Evolutionary conservation across 768 basidiomycete genomes (phyloP).

Genomic region (Cyclocybe cylindracea): DNA sequence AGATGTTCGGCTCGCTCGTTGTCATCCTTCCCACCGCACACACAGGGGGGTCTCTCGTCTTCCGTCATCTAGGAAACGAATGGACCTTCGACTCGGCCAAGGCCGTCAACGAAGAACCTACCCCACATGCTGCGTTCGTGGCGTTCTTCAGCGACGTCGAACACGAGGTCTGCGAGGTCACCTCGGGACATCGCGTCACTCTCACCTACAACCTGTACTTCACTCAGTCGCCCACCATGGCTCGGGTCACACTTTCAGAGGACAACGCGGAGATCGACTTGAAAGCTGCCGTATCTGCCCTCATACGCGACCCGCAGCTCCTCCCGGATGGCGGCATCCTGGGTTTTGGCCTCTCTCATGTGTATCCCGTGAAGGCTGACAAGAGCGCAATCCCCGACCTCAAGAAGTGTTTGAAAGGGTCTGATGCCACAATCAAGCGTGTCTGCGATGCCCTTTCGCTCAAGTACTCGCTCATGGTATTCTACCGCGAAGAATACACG

Average conservation of each 20-base stretch:
- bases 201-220: no score
- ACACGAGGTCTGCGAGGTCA: no score
- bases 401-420: conserved; percentile 24
- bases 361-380: conserved; percentile 30
- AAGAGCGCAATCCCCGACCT: background rate
- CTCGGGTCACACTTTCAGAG: no score
- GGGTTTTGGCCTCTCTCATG: background rate
- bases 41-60: conserved; percentile 36
- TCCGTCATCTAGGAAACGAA: conserved; percentile 28
- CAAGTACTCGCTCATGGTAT: conserved; percentile 15
- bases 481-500: conserved; percentile 10
- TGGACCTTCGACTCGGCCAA: conserved; percentile 20
- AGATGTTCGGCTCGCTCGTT: conserved; percentile 51
- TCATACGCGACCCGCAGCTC: no score
- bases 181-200: no score
- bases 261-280: no score
- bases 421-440: conserved; percentile 23
- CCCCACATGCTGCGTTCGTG: no score
- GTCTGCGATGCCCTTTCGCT: conserved; percentile 20
- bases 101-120: no score
- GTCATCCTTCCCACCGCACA: conserved; percentile 43
- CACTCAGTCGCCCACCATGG: no score
- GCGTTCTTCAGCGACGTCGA: no score
- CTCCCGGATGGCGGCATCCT: no score
- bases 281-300: no score